Base-by-base conservation (phyloP, 2,329 filamentous ascomycete species). In the Mycosphaerelloides madeirae region DNA sequence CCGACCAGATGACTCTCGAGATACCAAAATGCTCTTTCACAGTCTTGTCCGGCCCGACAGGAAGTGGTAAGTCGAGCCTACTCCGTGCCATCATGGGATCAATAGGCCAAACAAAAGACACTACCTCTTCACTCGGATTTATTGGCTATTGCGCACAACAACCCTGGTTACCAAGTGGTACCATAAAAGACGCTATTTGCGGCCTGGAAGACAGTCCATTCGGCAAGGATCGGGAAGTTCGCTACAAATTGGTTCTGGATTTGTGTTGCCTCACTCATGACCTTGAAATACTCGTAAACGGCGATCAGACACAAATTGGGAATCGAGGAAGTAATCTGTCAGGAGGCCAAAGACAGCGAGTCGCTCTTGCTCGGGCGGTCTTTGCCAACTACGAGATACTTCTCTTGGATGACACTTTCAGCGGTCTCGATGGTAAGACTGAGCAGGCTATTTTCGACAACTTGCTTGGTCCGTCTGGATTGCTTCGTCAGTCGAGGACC, bases 361-460 rank as follows among this genome's bases (percentile, higher is more conserved):
- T 67, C 8, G 50, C 63, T 9, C 65, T 67, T 38, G 65, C 65
- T 6, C 39, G 65, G 19, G 57, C 55, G 48, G 58, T 64, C 43
- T 53, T 65, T 28, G 58, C 59, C 2, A 46, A 65, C 29, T 62
- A 62, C 3, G 53, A 48, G 32, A 53, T 65, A 7, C 46, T 66
- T 3, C 48, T 66, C 1, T 47, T 61, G 9, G 65, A 67, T 42
- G 65, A 67, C 46, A 63, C 64, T 6, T 66, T 64, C 0, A 62
- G 57, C 38, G 63, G 64, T 2, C 47, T 67, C 1, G 65, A 67
- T 43, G 53, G 61, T 3, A 43, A 48, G 5, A 58, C 62, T 1
- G 64, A 66, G 42, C 51, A 38, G 7, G 44, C 55, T 1, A 63
- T 67, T 3, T 62, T 65, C 33, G 43, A 56, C 15, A 61, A 64